Percentiles rank a stretch among this genome's conserved stretches.
These are phyloP conservation scores for Abrus pulchellus DNA, from an alignment of 306 rosid species.

Conservation along the genomic window DNA sequence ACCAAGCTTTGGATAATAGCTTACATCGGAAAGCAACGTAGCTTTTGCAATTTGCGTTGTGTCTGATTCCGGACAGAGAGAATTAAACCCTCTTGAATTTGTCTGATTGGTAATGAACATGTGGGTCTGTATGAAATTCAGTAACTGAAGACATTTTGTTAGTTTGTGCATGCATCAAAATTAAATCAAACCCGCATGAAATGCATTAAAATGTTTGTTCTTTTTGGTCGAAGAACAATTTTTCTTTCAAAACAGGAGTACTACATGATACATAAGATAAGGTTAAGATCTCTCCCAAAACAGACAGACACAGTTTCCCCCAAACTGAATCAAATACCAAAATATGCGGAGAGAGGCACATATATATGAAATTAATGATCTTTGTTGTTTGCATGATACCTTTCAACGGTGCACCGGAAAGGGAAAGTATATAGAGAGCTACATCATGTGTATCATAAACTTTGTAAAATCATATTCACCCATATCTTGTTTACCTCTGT, in stretches of 20 bases:
- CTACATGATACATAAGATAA: slow-evolving; percentile 4
- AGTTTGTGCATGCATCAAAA: slow-evolving; percentile 18
- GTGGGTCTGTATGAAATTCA: slow-evolving; percentile 44
- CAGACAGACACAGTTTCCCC: background rate
- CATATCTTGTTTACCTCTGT: too few relatives aligned
- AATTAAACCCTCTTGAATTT: background rate
- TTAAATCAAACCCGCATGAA: background rate
- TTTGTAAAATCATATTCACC: too few relatives aligned
- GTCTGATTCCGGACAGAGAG: slow-evolving; percentile 11
- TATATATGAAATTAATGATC: background rate
- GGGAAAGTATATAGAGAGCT: too few relatives aligned
- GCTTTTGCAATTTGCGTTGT: slow-evolving; percentile 26
- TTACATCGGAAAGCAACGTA: slow-evolving; percentile 36
- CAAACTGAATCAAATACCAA: slow-evolving; percentile 15
- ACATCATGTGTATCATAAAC: too few relatives aligned
- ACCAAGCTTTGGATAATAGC: slow-evolving; percentile 16
- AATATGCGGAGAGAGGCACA: background rate
- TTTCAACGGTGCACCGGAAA: too few relatives aligned
- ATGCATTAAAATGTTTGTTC: slow-evolving; percentile 7
- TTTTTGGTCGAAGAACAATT: slow-evolving; percentile 7
- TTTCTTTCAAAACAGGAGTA: background rate
- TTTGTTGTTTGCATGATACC: background rate
- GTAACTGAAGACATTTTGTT: slow-evolving; percentile 27
- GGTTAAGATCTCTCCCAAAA: background rate
- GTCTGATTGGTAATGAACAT: slow-evolving; percentile 41